Evolutionary conservation across 1,284 basidiomycete species (phyloP), one percentile per base, ranked within the genome.

Genomic region (Leccinum proximum): DNA sequence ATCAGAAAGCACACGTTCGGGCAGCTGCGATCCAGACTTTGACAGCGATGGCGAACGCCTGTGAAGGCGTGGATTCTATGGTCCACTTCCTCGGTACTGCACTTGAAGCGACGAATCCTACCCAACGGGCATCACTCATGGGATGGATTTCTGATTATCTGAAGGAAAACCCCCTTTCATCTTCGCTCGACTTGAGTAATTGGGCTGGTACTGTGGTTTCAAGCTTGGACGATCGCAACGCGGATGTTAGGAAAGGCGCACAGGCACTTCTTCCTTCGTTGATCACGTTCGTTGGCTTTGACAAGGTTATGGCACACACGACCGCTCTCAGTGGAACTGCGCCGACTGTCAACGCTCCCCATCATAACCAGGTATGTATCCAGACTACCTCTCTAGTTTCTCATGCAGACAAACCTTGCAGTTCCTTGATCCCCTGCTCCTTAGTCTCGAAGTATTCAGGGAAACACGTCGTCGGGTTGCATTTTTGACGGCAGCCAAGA

Each of bases 351-450:
- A 18, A 58, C 33, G 18, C 5, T 35, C 10, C 97, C 18, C 97
- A 99, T 79, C 91, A 93, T 74, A 99, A 99, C 77, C 95, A 97
- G 80, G 94, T 89, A 72, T 64, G 81, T 76, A 65, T 65, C 64
- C 60, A 50, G 58, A 42, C 37, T 62, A 14, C 53, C 33, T 58
- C 35, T 45, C n/a, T 54, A 38, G 67, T 59, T 50, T 62, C 62
- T 9, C 58, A 54, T 40, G 8, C 37, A 61, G 37, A 69, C 62
- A 42, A 45, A 65, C 60, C 53, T 50, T 63, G 18, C 68, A 99
- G 93, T 99, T 99, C 78, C 86, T 99, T 63, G 97, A 99, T 74
- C 96, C 97, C 8, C 79, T 99, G 58, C 83, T 99, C 57, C 81
- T 99, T 58, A 89, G 88, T 67, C 86, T 94, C 61, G 94, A 98